These are phyloP conservation scores for Chlamydomonas asymmetrica DNA, from an alignment of 139 green algal species.

Conservation along the genomic window DNA sequence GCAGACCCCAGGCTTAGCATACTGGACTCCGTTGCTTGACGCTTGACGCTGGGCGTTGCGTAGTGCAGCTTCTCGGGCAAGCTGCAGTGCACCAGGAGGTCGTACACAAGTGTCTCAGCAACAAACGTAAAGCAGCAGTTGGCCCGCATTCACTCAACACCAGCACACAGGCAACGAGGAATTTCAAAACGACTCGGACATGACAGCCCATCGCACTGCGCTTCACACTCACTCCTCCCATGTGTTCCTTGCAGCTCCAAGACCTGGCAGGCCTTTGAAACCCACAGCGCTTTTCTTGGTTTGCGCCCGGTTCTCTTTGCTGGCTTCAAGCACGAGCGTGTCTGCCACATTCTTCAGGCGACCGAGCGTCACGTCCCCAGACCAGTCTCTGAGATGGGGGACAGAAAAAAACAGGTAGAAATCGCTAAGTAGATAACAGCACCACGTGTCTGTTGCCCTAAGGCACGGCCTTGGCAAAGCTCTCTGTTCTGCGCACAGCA, in stretches of 20 bases:
- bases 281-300: neutral
- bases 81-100: neutral
- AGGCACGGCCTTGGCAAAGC: neutral
- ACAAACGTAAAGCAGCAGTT: neutral
- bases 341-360: conserved; percentile 7
- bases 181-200: neutral
- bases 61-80: conserved; percentile 22
- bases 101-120: neutral
- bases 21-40: conserved; percentile 8
- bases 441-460: neutral
- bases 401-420: neutral
- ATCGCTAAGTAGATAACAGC: neutral
- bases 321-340: conserved; percentile 9
- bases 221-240: conserved; percentile 18
- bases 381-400: conserved; percentile 16
- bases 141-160: neutral
- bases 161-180: neutral
- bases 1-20: neutral
- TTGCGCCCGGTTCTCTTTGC: conserved; percentile 12
- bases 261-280: neutral
- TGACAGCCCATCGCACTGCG: neutral
- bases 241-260: neutral
- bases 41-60: conserved; percentile 26
- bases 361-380: neutral
- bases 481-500: neutral